Evolutionary conservation across 2,329 filamentous ascomycete species (phyloP).

Genomic region (Sphaerulina populicola): DNA sequence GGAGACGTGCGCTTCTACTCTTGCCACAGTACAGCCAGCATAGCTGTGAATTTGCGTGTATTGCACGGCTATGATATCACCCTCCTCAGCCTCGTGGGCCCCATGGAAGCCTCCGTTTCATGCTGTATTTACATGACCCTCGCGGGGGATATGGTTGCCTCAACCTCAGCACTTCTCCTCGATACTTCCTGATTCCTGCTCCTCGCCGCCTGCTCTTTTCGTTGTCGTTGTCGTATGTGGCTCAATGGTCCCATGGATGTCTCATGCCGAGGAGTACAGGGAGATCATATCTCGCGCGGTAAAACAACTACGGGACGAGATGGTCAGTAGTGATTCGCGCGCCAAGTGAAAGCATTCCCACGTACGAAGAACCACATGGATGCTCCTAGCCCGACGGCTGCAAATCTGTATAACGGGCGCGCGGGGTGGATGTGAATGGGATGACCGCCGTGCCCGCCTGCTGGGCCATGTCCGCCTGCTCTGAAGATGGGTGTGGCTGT

Average conservation of each 20-base stretch:
- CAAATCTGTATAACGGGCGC: slow-evolving; percentile 69
- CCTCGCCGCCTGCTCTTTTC: not conserved
- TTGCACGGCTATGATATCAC: slow-evolving; percentile 8
- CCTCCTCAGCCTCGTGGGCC: slow-evolving; percentile 4
- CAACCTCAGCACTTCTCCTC: no score
- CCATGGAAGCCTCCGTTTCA: slow-evolving; percentile 2
- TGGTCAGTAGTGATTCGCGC: slow-evolving; percentile 7
- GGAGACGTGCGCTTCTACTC: not conserved
- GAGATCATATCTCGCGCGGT: slow-evolving; percentile 94
- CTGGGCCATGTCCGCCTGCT: slow-evolving; percentile 24
- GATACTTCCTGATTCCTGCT: not conserved
- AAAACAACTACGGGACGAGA: slow-evolving; percentile 61
- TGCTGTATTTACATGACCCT: not conserved
- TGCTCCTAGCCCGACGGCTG: slow-evolving; percentile 78
- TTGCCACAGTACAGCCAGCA: not conserved
- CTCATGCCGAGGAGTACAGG: slow-evolving; percentile 83
- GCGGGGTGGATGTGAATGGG: slow-evolving; percentile 53
- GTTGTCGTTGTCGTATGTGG: not conserved
- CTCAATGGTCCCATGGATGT: slow-evolving; percentile 91
- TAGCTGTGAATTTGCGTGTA: not conserved
- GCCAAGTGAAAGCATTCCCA: not conserved
- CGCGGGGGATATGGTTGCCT: not conserved
- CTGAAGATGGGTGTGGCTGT: slow-evolving; percentile 14
- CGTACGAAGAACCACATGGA: slow-evolving; percentile 98
- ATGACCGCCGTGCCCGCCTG: slow-evolving; percentile 40